Percentiles rank a stretch among this genome's conserved stretches.
Evolutionary conservation across 768 basidiomycete species (phyloP).

Genomic region (Boletus patriciae): DNA sequence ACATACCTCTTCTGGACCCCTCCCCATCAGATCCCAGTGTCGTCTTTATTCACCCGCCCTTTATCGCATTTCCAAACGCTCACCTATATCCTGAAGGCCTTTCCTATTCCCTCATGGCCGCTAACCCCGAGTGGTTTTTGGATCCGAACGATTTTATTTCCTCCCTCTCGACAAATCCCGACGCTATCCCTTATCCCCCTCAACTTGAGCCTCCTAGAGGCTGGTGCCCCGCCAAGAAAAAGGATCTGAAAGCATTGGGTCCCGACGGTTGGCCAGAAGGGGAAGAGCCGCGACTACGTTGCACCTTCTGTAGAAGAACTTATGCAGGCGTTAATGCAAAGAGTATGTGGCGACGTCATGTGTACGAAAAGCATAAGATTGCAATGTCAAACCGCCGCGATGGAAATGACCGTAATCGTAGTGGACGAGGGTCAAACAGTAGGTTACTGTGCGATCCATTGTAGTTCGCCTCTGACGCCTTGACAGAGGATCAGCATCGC

Average conservation of each 20-base stretch:
- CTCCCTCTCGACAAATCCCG: conserved; percentile 43
- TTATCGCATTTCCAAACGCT: conserved; percentile 62
- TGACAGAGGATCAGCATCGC: conserved; percentile 64
- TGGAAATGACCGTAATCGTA: conserved; percentile 58
- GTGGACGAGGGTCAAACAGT: conserved; percentile 65
- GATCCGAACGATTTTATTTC: conserved; percentile 62
- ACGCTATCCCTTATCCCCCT: conserved; percentile 69
- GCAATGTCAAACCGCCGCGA: conserved; percentile 87
- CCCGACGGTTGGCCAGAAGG: conserved; percentile 76
- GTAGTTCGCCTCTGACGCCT: conserved; percentile 22
- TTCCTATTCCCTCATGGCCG: conserved; percentile 68
- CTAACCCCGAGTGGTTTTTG: conserved; percentile 79
- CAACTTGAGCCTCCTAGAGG: conserved; percentile 81
- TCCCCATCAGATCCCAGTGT: conserved; percentile 61
- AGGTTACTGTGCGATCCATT: conserved; percentile 30
- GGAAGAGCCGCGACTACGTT: conserved; percentile 74
- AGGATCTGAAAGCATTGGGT: conserved; percentile 68
- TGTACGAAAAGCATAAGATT: conserved; percentile 88
- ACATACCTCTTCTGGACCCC: conserved; percentile 65
- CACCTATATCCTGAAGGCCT: conserved; percentile 64
- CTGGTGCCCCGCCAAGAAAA: conserved; percentile 86
- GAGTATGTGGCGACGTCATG: conserved; percentile 89
- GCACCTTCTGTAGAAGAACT: conserved; percentile 80
- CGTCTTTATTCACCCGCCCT: conserved; percentile 75
- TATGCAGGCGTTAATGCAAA: conserved; percentile 88